Evolutionary conservation across 2,329 filamentous ascomycete species (phyloP).

Genomic region (Harringtonia lauricola): DNA sequence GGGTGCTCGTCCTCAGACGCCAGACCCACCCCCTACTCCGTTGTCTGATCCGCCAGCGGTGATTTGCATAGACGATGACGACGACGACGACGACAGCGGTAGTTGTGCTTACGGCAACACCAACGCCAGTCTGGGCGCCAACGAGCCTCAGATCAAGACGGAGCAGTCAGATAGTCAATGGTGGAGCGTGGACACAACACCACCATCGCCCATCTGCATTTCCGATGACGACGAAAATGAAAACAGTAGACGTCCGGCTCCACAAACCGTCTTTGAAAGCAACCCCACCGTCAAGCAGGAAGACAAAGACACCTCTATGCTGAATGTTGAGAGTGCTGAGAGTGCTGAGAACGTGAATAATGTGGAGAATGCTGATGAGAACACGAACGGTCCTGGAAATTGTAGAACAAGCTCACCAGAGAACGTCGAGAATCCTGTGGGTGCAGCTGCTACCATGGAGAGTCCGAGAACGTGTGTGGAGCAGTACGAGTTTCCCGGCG

Average conservation of each 20-base stretch:
- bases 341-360: too few relatives aligned
- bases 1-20: background rate
- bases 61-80: slow-evolving; percentile 1
- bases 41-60: background rate
- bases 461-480: too few relatives aligned
- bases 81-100: background rate
- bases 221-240: slow-evolving; percentile 1
- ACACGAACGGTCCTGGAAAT: too few relatives aligned
- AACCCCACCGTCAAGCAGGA: background rate
- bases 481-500: too few relatives aligned
- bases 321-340: too few relatives aligned
- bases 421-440: too few relatives aligned
- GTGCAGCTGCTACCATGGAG: too few relatives aligned
- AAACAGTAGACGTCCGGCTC: background rate
- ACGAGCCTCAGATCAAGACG: background rate
- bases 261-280: too few relatives aligned
- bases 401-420: too few relatives aligned
- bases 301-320: too few relatives aligned
- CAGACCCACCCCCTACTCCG: background rate
- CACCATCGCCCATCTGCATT: slow-evolving; percentile 1
- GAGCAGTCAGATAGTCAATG: background rate
- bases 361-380: too few relatives aligned
- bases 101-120: background rate
- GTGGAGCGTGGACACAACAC: background rate
- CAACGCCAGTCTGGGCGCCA: background rate